Evolutionary conservation across 768 basidiomycete genomes (phyloP), one percentile per base, ranked within the genome.

Genomic region (Lactifluus rugatus): DNA sequence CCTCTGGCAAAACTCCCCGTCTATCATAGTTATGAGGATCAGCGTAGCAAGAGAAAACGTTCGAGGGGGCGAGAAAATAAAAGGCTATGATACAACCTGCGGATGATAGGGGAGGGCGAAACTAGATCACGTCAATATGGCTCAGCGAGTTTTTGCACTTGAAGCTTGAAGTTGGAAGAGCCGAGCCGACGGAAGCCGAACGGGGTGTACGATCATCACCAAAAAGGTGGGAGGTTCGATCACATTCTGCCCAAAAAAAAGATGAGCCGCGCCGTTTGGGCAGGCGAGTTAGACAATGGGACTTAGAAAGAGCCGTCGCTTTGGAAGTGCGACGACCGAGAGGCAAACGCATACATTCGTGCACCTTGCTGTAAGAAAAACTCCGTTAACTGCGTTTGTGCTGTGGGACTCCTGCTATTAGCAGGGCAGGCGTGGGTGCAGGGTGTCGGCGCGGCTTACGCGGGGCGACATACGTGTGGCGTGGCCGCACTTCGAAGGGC

Each of bases 401-500:
- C 78, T 75, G 65, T 53, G 36, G 28, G 44, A 34, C 47, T 57
- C 66, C 60, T 44, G 62, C 41, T 3, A 42, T 60, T 37, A 46
- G 51, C 57, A 50, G 59, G 54, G 49, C 34, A 19, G 56, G 44
- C 55, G 48, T 9, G 41, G 51, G 47, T 32, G 57, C 37, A 52
- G 45, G 52, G 39, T 39, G 47, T 61, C 51, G 58, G 52, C 53
- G 37, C 25, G 58, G 54, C 89, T 72, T 71, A 93, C 93, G 80
- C 60, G 84, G 85, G 51, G 89, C 90, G 60, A 80, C 75, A 71
- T 95, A 96, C 65, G 83, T 78, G 57, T 77, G 73, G 66, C 85
- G 80, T 17, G 84, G 75, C 32, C 88, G 75, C 54, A 93, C 90
- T 51, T 92, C 87, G 71, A 96, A 94, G 2, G 83, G 69, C 48